Conservation (phyloP, 139 green algal species). For the Chlorella sp. region DNA sequence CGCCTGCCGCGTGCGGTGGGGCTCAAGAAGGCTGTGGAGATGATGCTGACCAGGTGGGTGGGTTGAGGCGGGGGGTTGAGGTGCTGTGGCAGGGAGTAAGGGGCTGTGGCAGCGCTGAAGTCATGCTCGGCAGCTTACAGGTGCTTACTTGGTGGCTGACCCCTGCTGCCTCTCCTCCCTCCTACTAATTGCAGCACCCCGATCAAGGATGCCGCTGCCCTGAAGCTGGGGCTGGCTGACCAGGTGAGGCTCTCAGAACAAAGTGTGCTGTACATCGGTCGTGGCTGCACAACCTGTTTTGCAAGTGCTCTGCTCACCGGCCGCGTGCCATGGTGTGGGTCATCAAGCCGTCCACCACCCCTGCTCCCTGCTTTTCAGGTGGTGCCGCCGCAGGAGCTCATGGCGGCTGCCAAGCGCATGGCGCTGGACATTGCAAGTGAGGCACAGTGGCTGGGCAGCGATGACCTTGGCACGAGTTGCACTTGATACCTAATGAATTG, state of each 20-base stretch:
- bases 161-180: too few species aligned
- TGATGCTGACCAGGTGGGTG: conserved; percentile 88
- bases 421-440: conserved; percentile 89
- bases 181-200: conserved; percentile 30
- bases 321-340: too few species aligned
- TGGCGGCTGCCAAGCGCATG: conserved; percentile 61
- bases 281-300: too few species aligned
- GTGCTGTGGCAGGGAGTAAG: too few species aligned
- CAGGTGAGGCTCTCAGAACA: conserved; percentile 17
- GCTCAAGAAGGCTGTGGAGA: conserved; percentile 89
- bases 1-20: conserved; percentile 95
- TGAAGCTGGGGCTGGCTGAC: conserved; percentile 93
- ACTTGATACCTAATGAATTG: too few species aligned
- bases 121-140: not conserved
- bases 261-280: too few species aligned
- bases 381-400: conserved; percentile 68
- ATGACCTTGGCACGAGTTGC: not conserved
- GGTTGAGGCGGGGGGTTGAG: too few species aligned
- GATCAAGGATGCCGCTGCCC: conserved; percentile 64
- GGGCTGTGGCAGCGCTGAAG: too few species aligned
- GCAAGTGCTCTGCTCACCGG: too few species aligned
- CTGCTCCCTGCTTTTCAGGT: conserved; percentile 40
- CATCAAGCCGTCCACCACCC: too few species aligned
- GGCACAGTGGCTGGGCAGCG: not conserved
- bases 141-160: too few species aligned